Evolutionary conservation across 2,329 filamentous ascomycete genomes (phyloP).

Genomic region (Apiospora aurea): DNA sequence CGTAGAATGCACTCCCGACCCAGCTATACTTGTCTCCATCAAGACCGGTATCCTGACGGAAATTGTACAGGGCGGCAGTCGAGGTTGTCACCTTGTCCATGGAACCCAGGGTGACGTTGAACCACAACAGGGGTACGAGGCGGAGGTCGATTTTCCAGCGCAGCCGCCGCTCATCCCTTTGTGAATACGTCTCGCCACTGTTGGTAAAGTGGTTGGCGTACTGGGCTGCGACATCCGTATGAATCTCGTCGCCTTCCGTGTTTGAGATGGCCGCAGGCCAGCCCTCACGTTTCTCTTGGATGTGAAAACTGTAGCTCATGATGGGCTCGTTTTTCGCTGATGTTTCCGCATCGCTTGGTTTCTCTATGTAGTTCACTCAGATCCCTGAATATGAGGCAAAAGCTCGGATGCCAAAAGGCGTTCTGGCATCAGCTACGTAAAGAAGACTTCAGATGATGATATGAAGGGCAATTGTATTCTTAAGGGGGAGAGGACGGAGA

Average conservation of each 20-base stretch:
- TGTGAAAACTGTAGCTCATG: background rate
- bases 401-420: background rate
- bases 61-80: conserved; percentile 39
- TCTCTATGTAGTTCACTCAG: too few species aligned
- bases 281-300: background rate
- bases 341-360: background rate
- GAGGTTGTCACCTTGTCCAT: conserved; percentile 44
- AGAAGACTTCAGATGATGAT: too few species aligned
- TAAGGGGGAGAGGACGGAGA: background rate
- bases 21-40: conserved; percentile 30
- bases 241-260: background rate
- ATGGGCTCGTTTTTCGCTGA: background rate
- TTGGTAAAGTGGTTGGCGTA: conserved; percentile 37
- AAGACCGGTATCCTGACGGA: conserved; percentile 26
- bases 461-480: too few species aligned
- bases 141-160: conserved; percentile 51
- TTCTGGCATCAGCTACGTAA: too few species aligned
- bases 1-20: conserved; percentile 39
- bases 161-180: conserved; percentile 36
- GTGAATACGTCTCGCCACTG: conserved; percentile 39
- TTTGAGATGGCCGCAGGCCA: background rate
- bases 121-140: conserved; percentile 49
- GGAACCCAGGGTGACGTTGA: conserved; percentile 38
- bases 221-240: conserved; percentile 38
- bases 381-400: background rate